phyloP scores from a whole-genome alignment of 169 alveolate genomes.

The Theileria equi region DNA sequence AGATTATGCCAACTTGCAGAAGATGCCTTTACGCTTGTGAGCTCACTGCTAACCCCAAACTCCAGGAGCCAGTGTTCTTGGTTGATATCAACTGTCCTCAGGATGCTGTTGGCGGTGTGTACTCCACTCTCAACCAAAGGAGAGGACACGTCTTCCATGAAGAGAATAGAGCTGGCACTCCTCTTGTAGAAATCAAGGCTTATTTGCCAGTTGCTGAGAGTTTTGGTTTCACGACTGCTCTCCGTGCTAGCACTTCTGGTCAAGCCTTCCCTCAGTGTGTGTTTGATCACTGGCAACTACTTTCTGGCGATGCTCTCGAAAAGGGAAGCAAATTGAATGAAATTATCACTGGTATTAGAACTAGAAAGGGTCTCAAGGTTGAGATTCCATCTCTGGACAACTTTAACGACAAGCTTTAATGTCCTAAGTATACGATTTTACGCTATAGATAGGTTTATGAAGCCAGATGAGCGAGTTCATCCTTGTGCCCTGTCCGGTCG shows the following conservation, averaged over 20 bases:
- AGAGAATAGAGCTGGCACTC: constrained; percentile 97
- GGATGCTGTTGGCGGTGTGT: constrained; percentile 97
- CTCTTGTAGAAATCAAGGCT: constrained; percentile 94
- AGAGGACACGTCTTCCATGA: constrained; percentile 98
- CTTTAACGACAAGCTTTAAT: constrained; percentile 94
- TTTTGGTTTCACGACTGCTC: constrained; percentile 98
- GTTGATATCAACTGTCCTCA: constrained; percentile 97
- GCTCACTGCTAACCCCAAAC: constrained; percentile 95
- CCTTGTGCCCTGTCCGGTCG: no score
- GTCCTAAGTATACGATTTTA: no score
- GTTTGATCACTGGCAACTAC: constrained; percentile 98
- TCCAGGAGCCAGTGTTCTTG: constrained; percentile 98
- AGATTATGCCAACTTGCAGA: constrained; percentile 97
- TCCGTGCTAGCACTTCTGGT: constrained; percentile 98
- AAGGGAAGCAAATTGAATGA: constrained; percentile 93
- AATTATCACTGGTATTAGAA: constrained; percentile 91
- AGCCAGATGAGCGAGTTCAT: no score
- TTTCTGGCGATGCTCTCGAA: constrained; percentile 96
- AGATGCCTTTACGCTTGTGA: constrained; percentile 95
- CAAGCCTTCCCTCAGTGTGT: constrained; percentile 99
- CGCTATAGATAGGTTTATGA: no score
- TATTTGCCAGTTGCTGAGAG: constrained; percentile 99
- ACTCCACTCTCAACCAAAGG: constrained; percentile 94
- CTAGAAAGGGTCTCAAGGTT: constrained; percentile 96
- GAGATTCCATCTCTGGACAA: constrained; percentile 95